phyloP scores from a whole-genome alignment of 768 basidiomycete genomes.

The Tulasnella calospora region DNA sequence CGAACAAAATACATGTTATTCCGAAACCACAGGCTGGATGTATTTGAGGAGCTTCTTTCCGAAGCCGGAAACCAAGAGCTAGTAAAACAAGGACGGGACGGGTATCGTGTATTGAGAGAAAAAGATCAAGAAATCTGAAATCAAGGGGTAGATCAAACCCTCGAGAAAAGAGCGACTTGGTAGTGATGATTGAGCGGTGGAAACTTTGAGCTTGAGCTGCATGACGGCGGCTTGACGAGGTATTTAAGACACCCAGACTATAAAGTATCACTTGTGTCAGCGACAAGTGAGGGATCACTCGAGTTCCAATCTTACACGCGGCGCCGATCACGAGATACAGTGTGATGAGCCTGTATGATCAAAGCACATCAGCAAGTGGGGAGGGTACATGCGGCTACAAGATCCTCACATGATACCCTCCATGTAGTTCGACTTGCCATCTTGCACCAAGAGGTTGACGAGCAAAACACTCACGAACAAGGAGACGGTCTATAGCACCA shows the following conservation, averaged over 20 bases:
- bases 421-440: slow-evolving; percentile 88
- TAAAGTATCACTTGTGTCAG: not conserved
- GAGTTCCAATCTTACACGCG: slow-evolving; percentile 51
- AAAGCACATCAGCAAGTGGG: not conserved
- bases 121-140: not conserved
- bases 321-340: slow-evolving; percentile 78
- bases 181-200: not conserved
- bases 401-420: slow-evolving; percentile 68
- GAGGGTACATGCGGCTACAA: not conserved
- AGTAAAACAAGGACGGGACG: not conserved
- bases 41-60: not conserved
- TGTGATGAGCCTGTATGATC: slow-evolving; percentile 40
- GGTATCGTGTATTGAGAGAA: not conserved
- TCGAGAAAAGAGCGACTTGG: not conserved
- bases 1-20: not conserved
- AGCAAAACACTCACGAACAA: slow-evolving; percentile 85
- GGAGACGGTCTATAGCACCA: slow-evolving; percentile 56
- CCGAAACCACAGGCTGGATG: not conserved
- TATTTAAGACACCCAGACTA: slow-evolving; percentile 25
- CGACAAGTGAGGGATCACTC: not conserved
- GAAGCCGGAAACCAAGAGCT: not conserved
- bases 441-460: slow-evolving; percentile 72
- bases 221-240: not conserved
- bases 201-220: slow-evolving; percentile 1
- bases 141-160: not conserved